Percentiles rank a stretch among this genome's conserved stretches.
These are phyloP conservation scores for Rhizopus microsporus DNA, from an alignment of 371 early-diverging fungal genomes.

Conservation along the genomic window DNA sequence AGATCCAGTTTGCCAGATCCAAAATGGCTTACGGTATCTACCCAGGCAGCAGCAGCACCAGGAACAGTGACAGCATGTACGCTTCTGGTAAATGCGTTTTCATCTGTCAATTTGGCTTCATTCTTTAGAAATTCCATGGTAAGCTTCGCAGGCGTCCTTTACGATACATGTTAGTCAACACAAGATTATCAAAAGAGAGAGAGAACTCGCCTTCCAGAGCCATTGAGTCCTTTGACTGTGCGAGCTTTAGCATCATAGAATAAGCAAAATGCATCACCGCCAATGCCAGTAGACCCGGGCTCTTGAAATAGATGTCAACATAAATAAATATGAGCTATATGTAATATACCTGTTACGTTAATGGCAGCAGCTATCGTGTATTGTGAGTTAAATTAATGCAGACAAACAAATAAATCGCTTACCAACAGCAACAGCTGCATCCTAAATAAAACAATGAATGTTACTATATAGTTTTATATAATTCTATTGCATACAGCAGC, in stretches of 20 bases:
- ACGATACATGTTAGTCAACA: background rate
- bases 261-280: constrained; percentile 91
- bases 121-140: constrained; percentile 49
- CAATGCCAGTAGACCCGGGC: constrained; percentile 88
- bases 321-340: background rate
- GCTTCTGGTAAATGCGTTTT: constrained; percentile 45
- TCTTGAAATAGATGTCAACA: constrained; percentile 38
- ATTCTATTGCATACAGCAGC: constrained; percentile 67
- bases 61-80: constrained; percentile 78
- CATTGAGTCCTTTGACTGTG: constrained; percentile 69
- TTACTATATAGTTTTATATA: background rate
- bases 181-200: background rate
- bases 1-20: constrained; percentile 71
- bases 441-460: constrained; percentile 31
- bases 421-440: constrained; percentile 81
- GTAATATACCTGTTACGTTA: constrained; percentile 58
- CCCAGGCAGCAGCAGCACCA: constrained; percentile 83
- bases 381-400: background rate
- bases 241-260: constrained; percentile 69
- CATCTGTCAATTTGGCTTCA: constrained; percentile 32
- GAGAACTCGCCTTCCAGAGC: constrained; percentile 64
- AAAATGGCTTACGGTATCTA: constrained; percentile 68
- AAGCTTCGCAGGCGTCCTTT: constrained; percentile 62
- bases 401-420: background rate
- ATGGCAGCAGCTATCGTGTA: constrained; percentile 59